phyloP scores from a whole-genome alignment of 306 rosid species.

The Fragaria nilgerrensis region DNA sequence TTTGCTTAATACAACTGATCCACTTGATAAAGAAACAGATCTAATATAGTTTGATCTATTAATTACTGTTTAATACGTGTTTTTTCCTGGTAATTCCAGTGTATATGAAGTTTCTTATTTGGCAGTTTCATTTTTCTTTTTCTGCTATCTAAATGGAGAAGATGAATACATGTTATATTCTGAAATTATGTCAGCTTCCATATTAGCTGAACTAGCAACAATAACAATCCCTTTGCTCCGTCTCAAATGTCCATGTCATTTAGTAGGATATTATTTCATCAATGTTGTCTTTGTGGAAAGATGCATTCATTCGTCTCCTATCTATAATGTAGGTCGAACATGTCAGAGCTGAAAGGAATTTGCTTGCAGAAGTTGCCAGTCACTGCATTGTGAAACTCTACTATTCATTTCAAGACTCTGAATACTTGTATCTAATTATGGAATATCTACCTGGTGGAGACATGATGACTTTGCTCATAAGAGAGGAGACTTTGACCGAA shows the following conservation, averaged over 20 bases:
- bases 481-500: slow-evolving; percentile 95
- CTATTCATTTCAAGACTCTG: slow-evolving; percentile 91
- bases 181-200: background rate
- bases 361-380: slow-evolving; percentile 90
- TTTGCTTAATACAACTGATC: background rate
- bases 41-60: background rate
- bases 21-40: background rate
- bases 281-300: background rate
- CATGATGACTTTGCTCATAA: slow-evolving; percentile 87
- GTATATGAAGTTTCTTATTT: background rate
- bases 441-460: slow-evolving; percentile 98
- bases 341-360: slow-evolving; percentile 84
- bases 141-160: background rate
- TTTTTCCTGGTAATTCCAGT: background rate
- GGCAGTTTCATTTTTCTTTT: background rate
- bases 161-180: background rate
- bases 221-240: background rate
- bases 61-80: background rate
- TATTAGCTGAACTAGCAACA: background rate
- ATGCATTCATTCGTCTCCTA: slow-evolving; percentile 3
- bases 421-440: slow-evolving; percentile 80
- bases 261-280: background rate
- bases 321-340: slow-evolving; percentile 50
- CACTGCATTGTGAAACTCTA: slow-evolving; percentile 91
- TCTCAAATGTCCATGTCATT: background rate